Evolutionary conservation across 2,329 filamentous ascomycete genomes (phyloP), one percentile per base, ranked within the genome.

Genomic region (Orbilia blumenaviensis): DNA sequence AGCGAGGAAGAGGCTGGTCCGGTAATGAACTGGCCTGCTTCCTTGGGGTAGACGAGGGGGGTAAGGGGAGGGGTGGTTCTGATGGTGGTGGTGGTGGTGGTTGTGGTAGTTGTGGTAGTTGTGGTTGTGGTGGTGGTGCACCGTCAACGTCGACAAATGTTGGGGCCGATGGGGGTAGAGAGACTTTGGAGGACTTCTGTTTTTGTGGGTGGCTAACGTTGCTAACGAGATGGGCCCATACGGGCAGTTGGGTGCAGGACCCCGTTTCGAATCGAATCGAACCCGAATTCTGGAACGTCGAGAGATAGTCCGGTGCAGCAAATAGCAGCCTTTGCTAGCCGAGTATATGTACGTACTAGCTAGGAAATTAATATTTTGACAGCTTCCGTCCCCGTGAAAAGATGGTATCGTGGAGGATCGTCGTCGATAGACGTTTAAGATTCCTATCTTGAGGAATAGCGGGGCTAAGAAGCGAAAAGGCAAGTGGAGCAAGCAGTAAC

Each of bases 1-100:
- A 76, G 72, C 72, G 72, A 76, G 64, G 68, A 69, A 42, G 72
- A 69, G 64, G 71, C 71, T 76, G 72, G 72, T 61, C 63, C 23
- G 48, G 42, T 46, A 66, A 36, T 50, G 61, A 50, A 50, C 34
- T 62, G 61, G 62, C 62, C 63, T 75, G 63, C 56, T 68, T 29
- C 48, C 29, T 74, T 56, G 44, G 48, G 54, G 62, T 56, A 62
- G 69, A 66, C 54, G 62, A 74, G 42, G 52, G 48, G 42, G 32
- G 34, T 48, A 9, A 9, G 16, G 41, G 16, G 18, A 44, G 3
- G 42, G n/a, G 42, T 16, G 42, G 42, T n/a, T n/a, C n/a, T n/a
- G n/a, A n/a, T n/a, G n/a, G n/a, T n/a, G n/a, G n/a, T n/a, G n/a
- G n/a, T n/a, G n/a, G n/a, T n/a, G n/a, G n/a, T n/a, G n/a, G n/a